phyloP scores from a whole-genome alignment of 768 basidiomycete species.

The Tulasnella sp. region DNA sequence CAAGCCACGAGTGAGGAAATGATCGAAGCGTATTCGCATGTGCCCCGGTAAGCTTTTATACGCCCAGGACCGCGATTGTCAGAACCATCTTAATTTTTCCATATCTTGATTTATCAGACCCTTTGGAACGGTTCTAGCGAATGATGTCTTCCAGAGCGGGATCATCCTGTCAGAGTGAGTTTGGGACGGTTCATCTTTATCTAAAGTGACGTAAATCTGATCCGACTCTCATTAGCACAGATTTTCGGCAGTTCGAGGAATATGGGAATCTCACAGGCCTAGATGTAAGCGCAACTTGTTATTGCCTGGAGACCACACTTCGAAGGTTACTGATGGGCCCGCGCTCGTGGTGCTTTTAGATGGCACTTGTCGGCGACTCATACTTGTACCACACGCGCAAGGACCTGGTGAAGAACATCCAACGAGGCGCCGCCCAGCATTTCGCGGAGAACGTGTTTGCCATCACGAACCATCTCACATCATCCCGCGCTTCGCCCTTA shows the following conservation, averaged over 20 bases:
- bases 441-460: constrained; percentile 85
- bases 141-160: constrained; percentile 87
- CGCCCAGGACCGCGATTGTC: neutral
- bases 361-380: constrained; percentile 84
- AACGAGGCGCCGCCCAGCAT: constrained; percentile 76
- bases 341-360: no score
- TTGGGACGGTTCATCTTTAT: neutral
- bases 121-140: constrained; percentile 79
- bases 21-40: constrained; percentile 81
- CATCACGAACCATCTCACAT: constrained; percentile 62
- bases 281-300: constrained; percentile 52
- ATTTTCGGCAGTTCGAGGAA: constrained; percentile 87
- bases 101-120: constrained; percentile 48
- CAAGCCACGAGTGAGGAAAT: constrained; percentile 94
- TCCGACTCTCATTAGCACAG: constrained; percentile 47
- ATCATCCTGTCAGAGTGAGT: constrained; percentile 77
- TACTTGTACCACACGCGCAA: constrained; percentile 92
- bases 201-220: neutral
- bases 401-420: constrained; percentile 76
- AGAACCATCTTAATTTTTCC: neutral
- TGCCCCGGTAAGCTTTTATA: constrained; percentile 47
- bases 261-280: constrained; percentile 86
- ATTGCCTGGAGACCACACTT: no score
- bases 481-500: constrained; percentile 55
- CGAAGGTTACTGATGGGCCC: neutral